Evolutionary conservation across 2,329 filamentous ascomycete genomes (phyloP), one percentile per base, ranked within the genome.

Genomic region (Phyllosticta citrichinensis): DNA sequence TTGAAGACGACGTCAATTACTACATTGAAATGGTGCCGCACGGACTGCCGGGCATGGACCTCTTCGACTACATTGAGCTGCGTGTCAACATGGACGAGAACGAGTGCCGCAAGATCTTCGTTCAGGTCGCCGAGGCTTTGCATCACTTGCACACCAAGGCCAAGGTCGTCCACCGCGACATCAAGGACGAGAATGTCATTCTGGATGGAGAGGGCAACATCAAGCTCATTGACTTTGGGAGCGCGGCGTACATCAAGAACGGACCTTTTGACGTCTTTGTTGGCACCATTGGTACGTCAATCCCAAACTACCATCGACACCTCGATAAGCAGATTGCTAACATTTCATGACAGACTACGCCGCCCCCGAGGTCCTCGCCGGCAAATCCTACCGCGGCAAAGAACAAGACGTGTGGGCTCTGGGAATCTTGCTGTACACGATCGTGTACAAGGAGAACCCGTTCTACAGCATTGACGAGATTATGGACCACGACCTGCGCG

Each of bases 401-500:
- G 93, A 96, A 73, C 94, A 99, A 78, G 94, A 99, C 70, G 91
- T 99, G 30, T 99, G 94, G 94, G 94, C 94, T 0, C 82, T 99
- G 17, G 94, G 94, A 24, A 97, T 99, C 69, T 82, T 99, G 25
- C 84, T 99, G 14, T 99, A 99, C 79, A 99, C 94, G 27, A 97
- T 99, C 70, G 88, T 97, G 70, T 99, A 99, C 82, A 99, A 97
- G 77, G 94, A 99, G 77, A 99, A 99, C 71, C 93, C 94, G 0
- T 99, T 97, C 75, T 97, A 97, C 81, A 95, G 89, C 75, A 94
- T 97, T 69, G 94, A 99, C 74, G 94, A 99, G 79, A 99, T 99
- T 70, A 95, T 97, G 84, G 94, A 99, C 73, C 92, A 93, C 69
- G 93, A 97, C 68, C 79, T 99, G 62, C 85, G 94, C 55, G 87